Percentiles rank a stretch among this genome's conserved stretches.
Conservation (phyloP, 176 grass and related monocot species). For the Eleusine indica region DNA sequence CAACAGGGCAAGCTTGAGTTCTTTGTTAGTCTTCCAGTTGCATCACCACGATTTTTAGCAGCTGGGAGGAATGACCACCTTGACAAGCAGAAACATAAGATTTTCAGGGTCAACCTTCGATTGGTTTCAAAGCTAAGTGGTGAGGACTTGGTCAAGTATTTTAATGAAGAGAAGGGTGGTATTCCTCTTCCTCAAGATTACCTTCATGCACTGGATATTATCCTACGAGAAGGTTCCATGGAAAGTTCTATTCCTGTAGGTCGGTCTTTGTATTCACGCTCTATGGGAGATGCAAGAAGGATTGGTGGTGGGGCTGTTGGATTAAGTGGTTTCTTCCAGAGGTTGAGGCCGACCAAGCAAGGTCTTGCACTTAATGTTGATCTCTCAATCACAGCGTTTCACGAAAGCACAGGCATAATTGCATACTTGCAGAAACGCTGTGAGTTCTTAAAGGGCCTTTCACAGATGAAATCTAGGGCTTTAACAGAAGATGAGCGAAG, state of each 20-base stretch:
- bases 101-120: constrained; percentile 83
- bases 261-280: constrained; percentile 71
- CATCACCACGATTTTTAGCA: constrained; percentile 7
- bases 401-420: constrained; percentile 81
- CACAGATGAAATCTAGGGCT: constrained; percentile 58
- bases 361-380: constrained; percentile 95
- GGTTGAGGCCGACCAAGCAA: constrained; percentile 82
- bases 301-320: constrained; percentile 84
- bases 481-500: constrained; percentile 70
- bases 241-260: constrained; percentile 74
- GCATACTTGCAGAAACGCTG: constrained; percentile 89
- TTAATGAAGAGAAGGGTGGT: constrained; percentile 61
- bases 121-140: constrained; percentile 78
- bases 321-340: constrained; percentile 91
- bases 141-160: constrained; percentile 66
- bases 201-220: constrained; percentile 78
- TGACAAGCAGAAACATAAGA: constrained; percentile 52
- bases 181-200: constrained; percentile 79
- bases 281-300: constrained; percentile 69
- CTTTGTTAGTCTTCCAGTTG: constrained; percentile 65
- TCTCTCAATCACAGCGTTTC: constrained; percentile 82
- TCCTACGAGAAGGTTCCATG: constrained; percentile 71
- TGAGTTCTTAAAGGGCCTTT: constrained; percentile 75
- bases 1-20: constrained; percentile 63
- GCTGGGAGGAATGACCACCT: constrained; percentile 38